phyloP scores from a whole-genome alignment of 306 rosid species.

The Neltuma alba region DNA sequence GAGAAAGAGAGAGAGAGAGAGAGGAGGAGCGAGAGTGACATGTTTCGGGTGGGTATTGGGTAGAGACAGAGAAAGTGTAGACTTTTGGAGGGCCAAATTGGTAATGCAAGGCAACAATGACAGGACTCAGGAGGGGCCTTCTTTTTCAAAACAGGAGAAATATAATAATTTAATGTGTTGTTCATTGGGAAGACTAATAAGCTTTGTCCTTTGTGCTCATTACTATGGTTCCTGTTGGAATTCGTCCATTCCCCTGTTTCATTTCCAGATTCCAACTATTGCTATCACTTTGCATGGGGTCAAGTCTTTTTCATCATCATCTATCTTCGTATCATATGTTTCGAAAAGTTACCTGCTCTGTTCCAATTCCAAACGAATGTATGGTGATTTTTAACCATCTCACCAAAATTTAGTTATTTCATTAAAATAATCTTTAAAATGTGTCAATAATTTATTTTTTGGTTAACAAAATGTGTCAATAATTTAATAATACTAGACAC shows the following conservation, averaged over 20 bases:
- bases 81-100: background rate
- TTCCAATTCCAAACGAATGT: background rate
- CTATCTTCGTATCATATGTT: background rate
- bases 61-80: constrained; percentile 10
- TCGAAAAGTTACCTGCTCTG: background rate
- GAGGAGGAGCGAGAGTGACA: constrained; percentile 31
- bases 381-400: background rate
- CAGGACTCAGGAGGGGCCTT: background rate
- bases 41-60: constrained; percentile 25
- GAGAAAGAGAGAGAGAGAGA: background rate
- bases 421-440: too few relatives aligned
- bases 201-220: background rate
- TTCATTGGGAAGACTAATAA: background rate
- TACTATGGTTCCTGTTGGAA: background rate
- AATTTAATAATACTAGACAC: too few relatives aligned
- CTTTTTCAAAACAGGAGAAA: background rate
- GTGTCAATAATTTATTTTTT: too few relatives aligned
- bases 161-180: background rate
- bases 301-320: background rate
- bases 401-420: background rate
- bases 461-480: too few relatives aligned
- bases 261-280: background rate
- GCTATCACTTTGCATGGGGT: background rate
- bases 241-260: background rate
- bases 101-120: constrained; percentile 5